Percentiles rank a stretch among this genome's conserved stretches.
Conservation (phyloP, 192 early-diverging fungal genomes). For the Geosiphon pyriformis region DNA sequence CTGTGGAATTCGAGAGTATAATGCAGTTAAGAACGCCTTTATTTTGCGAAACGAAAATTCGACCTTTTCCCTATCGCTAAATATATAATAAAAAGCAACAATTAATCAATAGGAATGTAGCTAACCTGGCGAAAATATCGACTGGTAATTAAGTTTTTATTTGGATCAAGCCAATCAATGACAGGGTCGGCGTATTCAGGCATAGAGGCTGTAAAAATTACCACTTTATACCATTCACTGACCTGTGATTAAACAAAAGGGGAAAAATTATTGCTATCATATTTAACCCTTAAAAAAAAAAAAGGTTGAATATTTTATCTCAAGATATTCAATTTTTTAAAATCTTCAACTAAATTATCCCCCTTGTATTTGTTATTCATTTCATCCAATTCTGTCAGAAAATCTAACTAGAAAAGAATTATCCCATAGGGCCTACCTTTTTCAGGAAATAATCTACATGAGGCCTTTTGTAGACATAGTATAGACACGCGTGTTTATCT, state of each 20-base stretch:
- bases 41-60: too few species aligned
- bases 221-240: constrained; percentile 83
- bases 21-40: too few species aligned
- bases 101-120: neutral
- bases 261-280: neutral
- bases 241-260: constrained; percentile 45
- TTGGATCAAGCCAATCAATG: constrained; percentile 81
- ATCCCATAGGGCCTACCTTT: too few species aligned
- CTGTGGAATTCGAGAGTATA: neutral
- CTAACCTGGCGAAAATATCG: constrained; percentile 77
- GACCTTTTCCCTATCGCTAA: too few species aligned
- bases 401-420: neutral
- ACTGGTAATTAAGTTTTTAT: constrained; percentile 56
- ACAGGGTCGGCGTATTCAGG: constrained; percentile 93
- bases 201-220: constrained; percentile 89
- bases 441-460: constrained; percentile 80
- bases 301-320: constrained; percentile 5
- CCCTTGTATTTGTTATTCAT: too few species aligned
- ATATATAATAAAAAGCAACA: too few species aligned
- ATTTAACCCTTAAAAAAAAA: neutral
- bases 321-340: too few species aligned
- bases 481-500: constrained; percentile 74
- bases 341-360: too few species aligned
- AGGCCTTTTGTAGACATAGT: constrained; percentile 89
- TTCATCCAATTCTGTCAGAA: too few species aligned